A percentile compares a stretch with the other conserved stretches of the same genome.
These are phyloP conservation scores for Ascochyta fabae DNA, from an alignment of 2,329 filamentous ascomycete genomes.

Conservation along the genomic window DNA sequence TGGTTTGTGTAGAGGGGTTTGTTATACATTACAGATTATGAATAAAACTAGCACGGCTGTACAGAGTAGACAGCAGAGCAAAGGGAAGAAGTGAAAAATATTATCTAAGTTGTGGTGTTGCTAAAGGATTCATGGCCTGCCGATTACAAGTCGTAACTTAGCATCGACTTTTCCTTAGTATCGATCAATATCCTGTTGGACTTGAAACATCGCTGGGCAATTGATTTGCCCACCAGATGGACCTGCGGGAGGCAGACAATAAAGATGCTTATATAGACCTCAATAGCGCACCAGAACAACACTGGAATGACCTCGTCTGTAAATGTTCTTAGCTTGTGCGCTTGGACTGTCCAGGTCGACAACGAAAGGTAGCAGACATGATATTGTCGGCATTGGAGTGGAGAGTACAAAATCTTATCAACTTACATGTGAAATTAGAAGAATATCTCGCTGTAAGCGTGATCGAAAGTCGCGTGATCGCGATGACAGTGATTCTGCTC, in stretches of 20 bases:
- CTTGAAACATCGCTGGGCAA: background rate
- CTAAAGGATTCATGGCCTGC: too few species aligned
- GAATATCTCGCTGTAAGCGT: background rate
- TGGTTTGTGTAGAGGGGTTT: too few species aligned
- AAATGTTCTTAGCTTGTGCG: background rate
- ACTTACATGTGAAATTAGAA: conserved; percentile 1
- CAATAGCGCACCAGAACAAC: background rate
- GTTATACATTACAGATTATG: too few species aligned
- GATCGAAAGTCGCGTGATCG: background rate
- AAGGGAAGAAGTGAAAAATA: too few species aligned
- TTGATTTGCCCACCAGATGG: background rate
- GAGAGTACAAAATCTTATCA: too few species aligned
- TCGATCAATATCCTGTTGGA: background rate
- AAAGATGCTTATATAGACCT: background rate
- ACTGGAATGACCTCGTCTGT: background rate
- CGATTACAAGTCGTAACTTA: background rate
- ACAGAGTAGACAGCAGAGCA: too few species aligned
- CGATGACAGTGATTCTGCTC: background rate
- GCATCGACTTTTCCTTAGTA: background rate
- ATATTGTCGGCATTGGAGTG: background rate
- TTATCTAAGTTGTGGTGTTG: too few species aligned
- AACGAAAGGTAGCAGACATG: background rate
- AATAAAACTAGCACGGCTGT: too few species aligned
- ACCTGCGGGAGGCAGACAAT: background rate
- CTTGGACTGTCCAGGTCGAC: background rate